Conservation (phyloP, 495 filamentous ascomycete genomes). For the Penicillium angulare region DNA sequence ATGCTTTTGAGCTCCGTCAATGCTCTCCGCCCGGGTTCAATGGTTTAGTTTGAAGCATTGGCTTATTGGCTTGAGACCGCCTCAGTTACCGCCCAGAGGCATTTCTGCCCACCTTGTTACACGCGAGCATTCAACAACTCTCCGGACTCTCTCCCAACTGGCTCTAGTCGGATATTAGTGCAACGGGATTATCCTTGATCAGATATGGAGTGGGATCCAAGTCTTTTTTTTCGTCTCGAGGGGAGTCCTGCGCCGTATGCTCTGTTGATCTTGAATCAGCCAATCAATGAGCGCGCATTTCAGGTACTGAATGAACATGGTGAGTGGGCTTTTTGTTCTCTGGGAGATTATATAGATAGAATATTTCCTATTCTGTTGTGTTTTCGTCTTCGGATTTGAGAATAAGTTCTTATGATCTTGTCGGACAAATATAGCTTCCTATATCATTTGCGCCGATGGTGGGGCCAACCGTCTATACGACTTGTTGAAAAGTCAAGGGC, state of each 20-base stretch:
- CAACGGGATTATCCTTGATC: background rate
- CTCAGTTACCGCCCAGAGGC: too few species aligned
- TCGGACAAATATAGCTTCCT: slow-evolving; percentile 41
- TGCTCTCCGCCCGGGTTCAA: too few species aligned
- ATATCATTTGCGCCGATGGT: slow-evolving; percentile 80
- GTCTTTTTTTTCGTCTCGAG: slow-evolving; percentile 42
- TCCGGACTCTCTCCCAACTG: background rate
- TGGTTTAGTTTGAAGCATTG: too few species aligned
- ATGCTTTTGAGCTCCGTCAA: too few species aligned
- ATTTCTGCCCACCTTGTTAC: background rate
- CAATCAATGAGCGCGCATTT: slow-evolving; percentile 53
- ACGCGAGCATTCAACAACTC: slow-evolving; percentile 1
- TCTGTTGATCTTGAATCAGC: slow-evolving; percentile 70
- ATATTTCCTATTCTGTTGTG: background rate
- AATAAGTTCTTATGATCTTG: background rate
- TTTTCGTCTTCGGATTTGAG: background rate
- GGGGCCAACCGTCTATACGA: slow-evolving; percentile 82
- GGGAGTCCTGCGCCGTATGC: slow-evolving; percentile 47
- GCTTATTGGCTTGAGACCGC: too few species aligned
- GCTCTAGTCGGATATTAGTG: background rate
- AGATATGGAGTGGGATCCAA: slow-evolving; percentile 54
- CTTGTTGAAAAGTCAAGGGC: slow-evolving; percentile 29
- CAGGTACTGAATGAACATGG: slow-evolving; percentile 57
- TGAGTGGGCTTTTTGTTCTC: slow-evolving; percentile 22
- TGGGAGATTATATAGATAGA: background rate